Evolutionary conservation across 805 yeast genomes (phyloP).

Genomic region (Saturnispora besseyi): DNA sequence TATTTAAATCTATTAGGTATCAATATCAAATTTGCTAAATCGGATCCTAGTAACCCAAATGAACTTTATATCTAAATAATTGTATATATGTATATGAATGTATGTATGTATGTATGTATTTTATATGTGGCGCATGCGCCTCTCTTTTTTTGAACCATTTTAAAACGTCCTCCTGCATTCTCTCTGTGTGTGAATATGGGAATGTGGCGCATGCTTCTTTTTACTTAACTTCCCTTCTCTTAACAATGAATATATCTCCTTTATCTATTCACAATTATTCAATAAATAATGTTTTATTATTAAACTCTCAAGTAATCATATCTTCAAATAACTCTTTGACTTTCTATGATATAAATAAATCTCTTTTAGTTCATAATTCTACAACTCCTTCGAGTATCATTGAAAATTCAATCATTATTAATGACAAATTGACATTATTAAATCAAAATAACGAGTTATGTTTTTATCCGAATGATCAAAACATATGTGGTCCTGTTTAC

Average conservation of each 20-base stretch:
- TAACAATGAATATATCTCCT: background rate
- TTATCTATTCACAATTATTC: background rate
- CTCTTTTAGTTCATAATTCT: background rate
- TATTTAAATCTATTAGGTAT: conserved; percentile 52
- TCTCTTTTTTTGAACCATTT: too few species aligned
- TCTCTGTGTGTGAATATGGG: too few species aligned
- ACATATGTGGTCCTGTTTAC: background rate
- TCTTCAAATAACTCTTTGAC: background rate
- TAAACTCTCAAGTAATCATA: background rate
- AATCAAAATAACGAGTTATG: background rate
- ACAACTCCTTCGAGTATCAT: background rate
- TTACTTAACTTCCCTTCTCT: background rate
- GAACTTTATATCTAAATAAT: conserved; percentile 20
- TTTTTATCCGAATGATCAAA: too few species aligned
- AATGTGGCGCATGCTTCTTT: background rate
- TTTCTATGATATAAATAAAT: background rate
- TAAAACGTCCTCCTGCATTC: too few species aligned
- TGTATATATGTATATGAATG: too few species aligned
- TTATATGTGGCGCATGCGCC: too few species aligned
- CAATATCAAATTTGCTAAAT: conserved; percentile 31
- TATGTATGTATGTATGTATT: too few species aligned
- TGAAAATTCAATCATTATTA: background rate
- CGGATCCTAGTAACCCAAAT: conserved; percentile 20
- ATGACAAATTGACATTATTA: background rate
- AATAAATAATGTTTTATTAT: background rate